Base-by-base conservation (phyloP, 2,329 filamentous ascomycete genomes). In the Gyromitra esculenta region DNA sequence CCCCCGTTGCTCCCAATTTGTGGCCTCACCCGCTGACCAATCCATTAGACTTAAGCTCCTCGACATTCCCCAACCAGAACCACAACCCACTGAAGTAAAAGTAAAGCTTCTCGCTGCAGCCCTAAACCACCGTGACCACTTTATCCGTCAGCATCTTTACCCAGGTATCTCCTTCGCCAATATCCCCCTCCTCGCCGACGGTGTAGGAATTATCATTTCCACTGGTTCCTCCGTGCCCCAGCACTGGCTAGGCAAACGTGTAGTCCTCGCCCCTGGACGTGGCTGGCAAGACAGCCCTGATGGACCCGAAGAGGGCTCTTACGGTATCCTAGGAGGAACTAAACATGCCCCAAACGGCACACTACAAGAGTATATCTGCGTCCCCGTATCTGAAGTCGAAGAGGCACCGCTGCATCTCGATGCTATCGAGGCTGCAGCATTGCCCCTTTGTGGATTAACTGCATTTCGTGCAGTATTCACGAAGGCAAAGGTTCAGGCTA, bases 41-140 rank as follows among this genome's bases (percentile, higher is more conserved):
- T 18, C 15, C 41, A 31, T 15, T n/a, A 90, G 88, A 9, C 86
- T 91, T 59, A 84, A 88, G 79, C 82, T 92, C 69, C 89, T 89
- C 78, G 85, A 89, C 43, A 84, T 91, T 31, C 15, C 87, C 90
- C 72, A 87, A 78, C 91, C 91, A 35, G 86, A 85, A 1, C 70
- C 91, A 91, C 0, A 87, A 88, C 35, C 87, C 88, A 15, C 86
- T 86, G 78, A 97, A 83, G 86, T 97, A 79, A 86, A 96, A 5
- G 86, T 98, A 78, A 89, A 89, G 81, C 86, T 98, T 82, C 88
- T 88, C 45, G 92, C 94, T 66, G 92, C 91, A 0, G 91, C 95
- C 13, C 89, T 98, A 65, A 98, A 98, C 86, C 96, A 98, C 85
- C 92, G 94, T 81, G 96, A 98, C 84, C 89, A 97, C 80, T 98